Conservation (phyloP, 495 filamentous ascomycete genomes). For the Trichoderma gamsii region DNA sequence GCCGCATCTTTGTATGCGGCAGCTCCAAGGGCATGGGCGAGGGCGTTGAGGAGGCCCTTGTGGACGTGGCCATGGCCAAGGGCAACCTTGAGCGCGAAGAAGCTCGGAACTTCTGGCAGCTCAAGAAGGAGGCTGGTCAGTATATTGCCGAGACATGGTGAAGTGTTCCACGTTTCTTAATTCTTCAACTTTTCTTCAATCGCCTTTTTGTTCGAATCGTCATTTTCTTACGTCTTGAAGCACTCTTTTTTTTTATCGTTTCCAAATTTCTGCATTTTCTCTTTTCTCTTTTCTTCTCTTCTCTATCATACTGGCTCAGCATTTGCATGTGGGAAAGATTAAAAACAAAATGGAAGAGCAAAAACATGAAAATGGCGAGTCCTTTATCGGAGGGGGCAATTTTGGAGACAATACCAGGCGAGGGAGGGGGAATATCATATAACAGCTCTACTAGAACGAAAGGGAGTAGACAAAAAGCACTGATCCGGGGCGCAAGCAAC, state of each 20-base stretch:
- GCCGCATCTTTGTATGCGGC: constrained; percentile 91
- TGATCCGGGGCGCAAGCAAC: constrained; percentile 2
- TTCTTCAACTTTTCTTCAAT: neutral
- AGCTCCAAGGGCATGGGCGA: constrained; percentile 95
- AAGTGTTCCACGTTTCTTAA: no score
- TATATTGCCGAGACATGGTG: constrained; percentile 77
- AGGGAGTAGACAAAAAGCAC: neutral
- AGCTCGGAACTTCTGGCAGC: constrained; percentile 68
- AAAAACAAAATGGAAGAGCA: neutral
- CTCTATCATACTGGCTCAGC: neutral
- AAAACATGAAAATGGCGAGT: neutral
- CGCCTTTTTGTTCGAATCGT: neutral
- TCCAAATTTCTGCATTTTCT: neutral
- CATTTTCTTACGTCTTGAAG: neutral
- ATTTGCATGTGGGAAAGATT: neutral
- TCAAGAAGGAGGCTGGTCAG: constrained; percentile 78
- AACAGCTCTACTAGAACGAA: neutral
- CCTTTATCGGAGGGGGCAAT: neutral
- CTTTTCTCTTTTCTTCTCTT: neutral
- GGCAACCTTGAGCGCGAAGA: constrained; percentile 68
- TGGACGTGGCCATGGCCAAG: constrained; percentile 76
- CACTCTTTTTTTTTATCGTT: neutral
- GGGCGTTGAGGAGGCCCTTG: constrained; percentile 76
- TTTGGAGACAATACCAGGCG: neutral
- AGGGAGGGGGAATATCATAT: neutral